phyloP scores from a whole-genome alignment of 495 filamentous ascomycete genomes.

The Penicillium pulvis region DNA sequence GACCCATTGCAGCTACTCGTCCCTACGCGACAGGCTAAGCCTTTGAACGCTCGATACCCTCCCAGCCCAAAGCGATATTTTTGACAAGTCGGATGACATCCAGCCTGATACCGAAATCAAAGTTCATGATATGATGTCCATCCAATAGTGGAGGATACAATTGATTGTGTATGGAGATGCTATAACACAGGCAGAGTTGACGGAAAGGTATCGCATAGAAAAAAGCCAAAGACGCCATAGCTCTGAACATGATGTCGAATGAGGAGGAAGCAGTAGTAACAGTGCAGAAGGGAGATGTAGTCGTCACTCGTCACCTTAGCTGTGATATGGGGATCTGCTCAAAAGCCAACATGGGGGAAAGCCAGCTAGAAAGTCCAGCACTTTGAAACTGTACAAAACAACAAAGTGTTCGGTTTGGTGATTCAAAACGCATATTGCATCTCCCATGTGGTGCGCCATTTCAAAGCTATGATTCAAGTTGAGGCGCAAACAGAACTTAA shows the following conservation, averaged over 20 bases:
- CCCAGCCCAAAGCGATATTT: neutral
- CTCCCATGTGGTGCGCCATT: neutral
- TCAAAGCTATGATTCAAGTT: conserved; percentile 5
- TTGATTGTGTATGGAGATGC: conserved; percentile 15
- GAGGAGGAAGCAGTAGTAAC: conserved; percentile 19
- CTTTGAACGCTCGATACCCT: neutral
- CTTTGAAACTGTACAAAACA: neutral
- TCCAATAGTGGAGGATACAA: neutral
- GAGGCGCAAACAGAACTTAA: conserved; percentile 9
- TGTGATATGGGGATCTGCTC: neutral
- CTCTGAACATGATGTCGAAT: conserved; percentile 14
- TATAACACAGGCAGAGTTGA: conserved; percentile 15
- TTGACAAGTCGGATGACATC: neutral
- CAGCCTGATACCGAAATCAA: neutral
- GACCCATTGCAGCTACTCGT: neutral
- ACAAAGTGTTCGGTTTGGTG: neutral
- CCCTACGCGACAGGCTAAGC: no score
- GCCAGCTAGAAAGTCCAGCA: neutral
- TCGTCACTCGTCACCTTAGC: conserved; percentile 5
- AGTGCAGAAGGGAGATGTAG: neutral
- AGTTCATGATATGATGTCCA: neutral
- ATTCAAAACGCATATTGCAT: neutral
- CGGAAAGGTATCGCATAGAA: conserved; percentile 23
- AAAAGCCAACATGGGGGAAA: neutral
- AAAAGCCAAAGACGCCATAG: conserved; percentile 26